Evolutionary conservation across 1,284 basidiomycete genomes (phyloP).

Genomic region (Cryptococcus deneoformans): DNA sequence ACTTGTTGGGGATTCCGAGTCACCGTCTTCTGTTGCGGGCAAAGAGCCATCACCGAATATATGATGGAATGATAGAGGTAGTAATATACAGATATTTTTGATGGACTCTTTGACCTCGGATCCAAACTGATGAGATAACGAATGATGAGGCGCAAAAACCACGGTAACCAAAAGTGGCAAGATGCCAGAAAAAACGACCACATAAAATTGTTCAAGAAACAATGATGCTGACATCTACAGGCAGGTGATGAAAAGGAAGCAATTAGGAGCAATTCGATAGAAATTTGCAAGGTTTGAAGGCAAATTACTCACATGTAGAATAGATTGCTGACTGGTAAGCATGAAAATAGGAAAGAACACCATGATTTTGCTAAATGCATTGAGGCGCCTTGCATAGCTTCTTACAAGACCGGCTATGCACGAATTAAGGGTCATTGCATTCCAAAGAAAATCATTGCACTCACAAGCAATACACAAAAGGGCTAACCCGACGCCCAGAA

Average conservation of each 20-base stretch:
- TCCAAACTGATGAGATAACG: constrained; percentile 25
- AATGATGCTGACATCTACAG: constrained; percentile 11
- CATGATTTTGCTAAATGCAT: constrained; percentile 39
- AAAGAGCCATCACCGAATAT: constrained; percentile 19
- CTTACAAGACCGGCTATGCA: constrained; percentile 38
- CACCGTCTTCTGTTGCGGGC: constrained; percentile 4
- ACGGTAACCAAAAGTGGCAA: constrained; percentile 35
- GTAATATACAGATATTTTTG: constrained; percentile 21
- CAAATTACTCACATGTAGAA: constrained; percentile 24
- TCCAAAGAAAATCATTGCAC: constrained; percentile 5
- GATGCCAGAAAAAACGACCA: constrained; percentile 38
- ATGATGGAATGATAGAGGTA: constrained; percentile 31
- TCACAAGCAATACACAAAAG: constrained; percentile 36
- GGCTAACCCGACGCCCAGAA: constrained; percentile 40
- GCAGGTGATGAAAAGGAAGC: not conserved
- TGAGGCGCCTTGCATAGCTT: constrained; percentile 37
- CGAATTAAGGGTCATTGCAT: too few relatives aligned
- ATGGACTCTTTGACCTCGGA: constrained; percentile 20
- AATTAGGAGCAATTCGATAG: not conserved
- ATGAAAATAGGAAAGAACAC: constrained; percentile 48
- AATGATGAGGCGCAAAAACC: constrained; percentile 27
- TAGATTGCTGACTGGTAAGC: constrained; percentile 32
- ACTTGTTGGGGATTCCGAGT: constrained; percentile 17
- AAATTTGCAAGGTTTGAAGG: not conserved
- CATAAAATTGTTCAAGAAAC: constrained; percentile 43